A percentile compares a stretch with the other conserved stretches of the same genome.
Conservation (phyloP, 208 protist genomes). For the Trypanosoma conorhini region DNA sequence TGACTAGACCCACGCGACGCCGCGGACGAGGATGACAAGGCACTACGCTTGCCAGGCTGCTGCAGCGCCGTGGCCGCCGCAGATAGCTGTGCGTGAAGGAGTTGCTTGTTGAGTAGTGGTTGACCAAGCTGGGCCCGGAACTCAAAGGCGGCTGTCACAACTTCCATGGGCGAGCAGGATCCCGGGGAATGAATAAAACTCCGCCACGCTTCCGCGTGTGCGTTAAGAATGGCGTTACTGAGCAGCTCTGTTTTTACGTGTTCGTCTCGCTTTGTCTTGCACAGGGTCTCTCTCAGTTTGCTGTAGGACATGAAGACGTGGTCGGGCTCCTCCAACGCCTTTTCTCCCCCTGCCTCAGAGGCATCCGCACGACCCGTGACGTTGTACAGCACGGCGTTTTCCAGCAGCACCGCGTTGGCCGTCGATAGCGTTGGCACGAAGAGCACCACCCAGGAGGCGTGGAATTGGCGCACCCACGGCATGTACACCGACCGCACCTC, state of each 20-base stretch:
- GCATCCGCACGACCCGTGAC: conserved; percentile 34
- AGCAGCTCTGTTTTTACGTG: conserved; percentile 64
- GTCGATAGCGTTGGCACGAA: conserved; percentile 84
- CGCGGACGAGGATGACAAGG: conserved; percentile 8
- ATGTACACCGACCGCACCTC: conserved; percentile 71
- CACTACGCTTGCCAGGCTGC: conserved; percentile 28
- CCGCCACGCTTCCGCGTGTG: conserved; percentile 84
- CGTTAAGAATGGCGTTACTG: conserved; percentile 74
- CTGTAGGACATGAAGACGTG: conserved; percentile 85
- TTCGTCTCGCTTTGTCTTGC: conserved; percentile 65
- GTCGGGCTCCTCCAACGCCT: conserved; percentile 61
- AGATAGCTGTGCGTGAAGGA: conserved; percentile 80
- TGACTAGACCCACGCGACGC: not conserved
- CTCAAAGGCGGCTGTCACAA: conserved; percentile 76
- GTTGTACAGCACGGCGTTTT: conserved; percentile 61
- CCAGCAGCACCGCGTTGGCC: conserved; percentile 67
- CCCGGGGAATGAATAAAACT: conserved; percentile 73
- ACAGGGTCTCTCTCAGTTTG: conserved; percentile 78
- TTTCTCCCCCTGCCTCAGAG: conserved; percentile 11
- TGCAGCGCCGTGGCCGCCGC: conserved; percentile 55
- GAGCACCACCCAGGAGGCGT: conserved; percentile 66
- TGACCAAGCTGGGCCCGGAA: conserved; percentile 48
- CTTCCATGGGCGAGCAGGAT: conserved; percentile 63
- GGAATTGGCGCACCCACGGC: conserved; percentile 79
- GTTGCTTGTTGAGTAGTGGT: conserved; percentile 76